A percentile compares a stretch with the other conserved stretches of the same genome.
Conservation (phyloP, 2,329 filamentous ascomycete genomes). For the Trichoderma endophyticum region DNA sequence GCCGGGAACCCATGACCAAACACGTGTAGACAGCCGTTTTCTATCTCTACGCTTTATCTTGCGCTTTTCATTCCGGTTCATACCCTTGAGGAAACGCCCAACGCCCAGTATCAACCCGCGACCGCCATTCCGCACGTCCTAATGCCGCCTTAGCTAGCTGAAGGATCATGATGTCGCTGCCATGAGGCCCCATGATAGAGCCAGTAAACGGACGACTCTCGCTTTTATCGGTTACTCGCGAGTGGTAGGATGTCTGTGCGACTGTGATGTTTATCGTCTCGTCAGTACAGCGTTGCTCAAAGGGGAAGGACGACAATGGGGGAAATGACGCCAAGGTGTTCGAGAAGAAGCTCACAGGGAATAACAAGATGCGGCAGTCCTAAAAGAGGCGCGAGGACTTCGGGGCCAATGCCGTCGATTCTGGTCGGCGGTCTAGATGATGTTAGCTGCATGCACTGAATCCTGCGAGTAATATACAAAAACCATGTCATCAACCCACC, state of each 20-base stretch:
- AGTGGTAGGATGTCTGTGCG: slow-evolving; percentile 28
- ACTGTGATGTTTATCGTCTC: neutral
- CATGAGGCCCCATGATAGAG: slow-evolving; percentile 30
- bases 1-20: neutral
- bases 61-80: neutral
- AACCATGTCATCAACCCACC: slow-evolving; percentile 24
- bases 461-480: slow-evolving; percentile 6
- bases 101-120: slow-evolving; percentile 29
- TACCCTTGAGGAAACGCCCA: slow-evolving; percentile 28
- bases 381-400: slow-evolving; percentile 31
- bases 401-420: slow-evolving; percentile 27
- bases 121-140: slow-evolving; percentile 28
- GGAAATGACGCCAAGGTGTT: neutral
- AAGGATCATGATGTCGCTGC: slow-evolving; percentile 28
- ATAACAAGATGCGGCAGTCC: slow-evolving; percentile 32
- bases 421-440: slow-evolving; percentile 26
- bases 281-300: neutral
- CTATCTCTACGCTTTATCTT: neutral
- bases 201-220: slow-evolving; percentile 33
- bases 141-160: slow-evolving; percentile 31
- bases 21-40: neutral
- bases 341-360: slow-evolving; percentile 32
- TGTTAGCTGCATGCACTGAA: slow-evolving; percentile 10
- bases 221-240: slow-evolving; percentile 26
- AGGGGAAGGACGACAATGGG: neutral